Base-by-base conservation (phyloP, 768 basidiomycete species). In the Suillus hirtellus region DNA sequence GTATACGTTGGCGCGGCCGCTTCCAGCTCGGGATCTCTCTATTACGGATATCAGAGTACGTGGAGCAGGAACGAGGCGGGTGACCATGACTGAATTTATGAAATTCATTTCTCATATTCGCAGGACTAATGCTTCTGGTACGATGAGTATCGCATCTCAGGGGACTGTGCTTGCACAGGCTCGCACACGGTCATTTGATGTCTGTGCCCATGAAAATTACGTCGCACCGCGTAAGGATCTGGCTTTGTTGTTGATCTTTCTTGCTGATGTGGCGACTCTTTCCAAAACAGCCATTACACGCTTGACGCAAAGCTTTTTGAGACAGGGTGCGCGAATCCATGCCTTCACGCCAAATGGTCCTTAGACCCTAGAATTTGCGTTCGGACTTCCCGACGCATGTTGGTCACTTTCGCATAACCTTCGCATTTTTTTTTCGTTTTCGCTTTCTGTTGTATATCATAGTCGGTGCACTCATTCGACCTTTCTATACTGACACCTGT, bases 101-200 rank as follows among this genome's bases (percentile, higher is more conserved):
- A 10, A 58, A 66, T 50, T 58, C 60, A 66, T 64, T 63, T 65
- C 42, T 63, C 47, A 66, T 65, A 63, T 66, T 65, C 69, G 55
- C 66, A 84, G 83, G 67, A 77, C 75, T 60, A 86, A 86, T 73
- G 76, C 82, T 37, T 77, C 82, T 62, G 85, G 84, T 60, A 73
- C 73, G n/a, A 74, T 82, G 71, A 78, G 77, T 49, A 72, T 86
- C 53, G 82, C 85, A 19, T 82, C 83, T 42, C 84, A 86, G 44
- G 90, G 90, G 19, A 82, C 81, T 2, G 78, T 85, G 31, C 83
- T 97, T 31, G 89, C 92, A 49, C 82, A 87, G 67, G 82, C 87
- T n/a, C 81, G 83, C 47, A 93, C 95, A 31, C 79, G 83, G 55
- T 73, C 87, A 2, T 96, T 97, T 75, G 90, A 94, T 59, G 93